A percentile compares a stretch with the other conserved stretches of the same genome.
phyloP scores from a whole-genome alignment of 1,284 basidiomycete species.

The Malassezia dermatis region DNA sequence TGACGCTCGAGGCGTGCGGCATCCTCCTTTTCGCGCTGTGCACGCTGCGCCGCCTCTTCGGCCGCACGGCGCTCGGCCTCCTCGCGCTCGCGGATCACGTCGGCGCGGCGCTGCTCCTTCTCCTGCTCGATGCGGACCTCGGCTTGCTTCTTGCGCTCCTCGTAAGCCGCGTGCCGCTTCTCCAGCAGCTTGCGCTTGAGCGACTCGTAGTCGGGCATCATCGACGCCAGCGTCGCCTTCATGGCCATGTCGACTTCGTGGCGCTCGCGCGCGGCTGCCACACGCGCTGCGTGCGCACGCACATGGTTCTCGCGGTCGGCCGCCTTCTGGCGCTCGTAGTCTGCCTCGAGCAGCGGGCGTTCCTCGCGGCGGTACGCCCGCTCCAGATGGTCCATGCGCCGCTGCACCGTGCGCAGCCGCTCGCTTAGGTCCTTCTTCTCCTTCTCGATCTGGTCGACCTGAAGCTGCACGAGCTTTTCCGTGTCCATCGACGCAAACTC shows the following conservation, averaged over 20 bases:
- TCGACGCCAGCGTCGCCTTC: slow-evolving; percentile 66
- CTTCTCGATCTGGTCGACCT: slow-evolving; percentile 68
- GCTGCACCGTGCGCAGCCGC: slow-evolving; percentile 69
- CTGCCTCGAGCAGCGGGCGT: slow-evolving; percentile 68
- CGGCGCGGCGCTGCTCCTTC: slow-evolving; percentile 60
- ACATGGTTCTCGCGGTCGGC: slow-evolving; percentile 61
- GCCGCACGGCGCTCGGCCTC: slow-evolving; percentile 35
- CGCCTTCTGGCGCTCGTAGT: slow-evolving; percentile 73
- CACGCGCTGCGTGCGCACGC: slow-evolving; percentile 49
- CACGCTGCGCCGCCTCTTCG: slow-evolving; percentile 19
- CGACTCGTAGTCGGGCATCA: slow-evolving; percentile 65
- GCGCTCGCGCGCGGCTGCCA: slow-evolving; percentile 57
- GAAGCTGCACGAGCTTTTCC: slow-evolving; percentile 75
- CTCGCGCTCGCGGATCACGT: slow-evolving; percentile 30
- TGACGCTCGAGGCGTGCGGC: slow-evolving; percentile 26
- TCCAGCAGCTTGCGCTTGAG: slow-evolving; percentile 58
- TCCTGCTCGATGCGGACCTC: slow-evolving; percentile 69
- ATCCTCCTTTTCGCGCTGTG: slow-evolving; percentile 12
- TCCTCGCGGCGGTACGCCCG: slow-evolving; percentile 93
- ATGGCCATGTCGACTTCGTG: slow-evolving; percentile 65
- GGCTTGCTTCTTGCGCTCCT: slow-evolving; percentile 58
- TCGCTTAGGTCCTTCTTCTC: slow-evolving; percentile 84
- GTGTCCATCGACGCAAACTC: slow-evolving; percentile 73
- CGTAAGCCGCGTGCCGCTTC: slow-evolving; percentile 63
- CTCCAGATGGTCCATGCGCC: slow-evolving; percentile 90